Evolutionary conservation across 495 filamentous ascomycete species (phyloP).

Genomic region (Lasiosphaeria miniovina): DNA sequence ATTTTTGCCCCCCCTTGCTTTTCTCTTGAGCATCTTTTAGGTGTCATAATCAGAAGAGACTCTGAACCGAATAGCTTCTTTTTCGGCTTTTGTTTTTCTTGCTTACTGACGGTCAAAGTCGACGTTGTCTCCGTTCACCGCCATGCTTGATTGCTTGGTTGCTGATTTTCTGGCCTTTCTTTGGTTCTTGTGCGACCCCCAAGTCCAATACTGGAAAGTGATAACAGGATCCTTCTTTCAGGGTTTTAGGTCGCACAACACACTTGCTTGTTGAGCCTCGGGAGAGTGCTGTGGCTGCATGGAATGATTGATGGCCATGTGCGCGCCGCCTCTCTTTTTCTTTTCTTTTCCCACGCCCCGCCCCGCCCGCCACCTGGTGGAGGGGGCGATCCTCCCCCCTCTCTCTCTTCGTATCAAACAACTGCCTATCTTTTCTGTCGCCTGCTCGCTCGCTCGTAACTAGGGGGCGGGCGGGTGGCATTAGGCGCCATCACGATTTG

Average conservation of each 20-base stretch:
- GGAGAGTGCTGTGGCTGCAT: background rate
- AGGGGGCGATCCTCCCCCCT: background rate
- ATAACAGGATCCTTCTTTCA: constrained; percentile 1
- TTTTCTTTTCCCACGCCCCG: background rate
- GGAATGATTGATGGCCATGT: background rate
- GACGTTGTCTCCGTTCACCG: no score
- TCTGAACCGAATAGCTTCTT: no score
- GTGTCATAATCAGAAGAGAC: no score
- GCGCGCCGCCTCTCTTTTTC: background rate
- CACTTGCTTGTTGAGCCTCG: background rate
- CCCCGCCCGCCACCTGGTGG: background rate
- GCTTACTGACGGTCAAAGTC: no score
- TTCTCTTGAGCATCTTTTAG: background rate
- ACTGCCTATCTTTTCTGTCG: background rate
- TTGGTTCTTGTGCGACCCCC: background rate
- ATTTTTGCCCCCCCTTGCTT: background rate
- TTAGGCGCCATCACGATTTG: constrained; percentile 18
- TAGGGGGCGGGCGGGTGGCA: constrained; percentile 5
- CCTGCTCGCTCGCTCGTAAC: background rate
- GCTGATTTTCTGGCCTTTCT: no score
- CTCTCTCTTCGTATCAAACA: background rate
- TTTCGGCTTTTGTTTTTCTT: no score
- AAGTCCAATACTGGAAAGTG: background rate
- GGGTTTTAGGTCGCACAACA: no score
- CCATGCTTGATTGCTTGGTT: no score